Conservation (phyloP, 176 grass and related monocot genomes). For the Zizania latifolia region DNA sequence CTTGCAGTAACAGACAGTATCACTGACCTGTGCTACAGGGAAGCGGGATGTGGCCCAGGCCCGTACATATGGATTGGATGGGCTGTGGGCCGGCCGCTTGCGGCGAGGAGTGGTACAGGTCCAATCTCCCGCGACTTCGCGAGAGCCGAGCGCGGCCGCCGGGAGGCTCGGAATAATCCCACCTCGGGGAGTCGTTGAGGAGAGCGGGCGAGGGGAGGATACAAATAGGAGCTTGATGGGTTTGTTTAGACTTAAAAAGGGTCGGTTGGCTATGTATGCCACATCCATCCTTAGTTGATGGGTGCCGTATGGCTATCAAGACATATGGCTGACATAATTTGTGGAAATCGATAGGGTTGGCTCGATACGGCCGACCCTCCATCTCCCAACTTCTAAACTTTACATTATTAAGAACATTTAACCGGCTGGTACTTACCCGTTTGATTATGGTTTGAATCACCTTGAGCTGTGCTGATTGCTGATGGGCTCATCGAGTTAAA, state of each 20-base stretch:
- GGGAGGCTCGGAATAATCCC: conserved; percentile 21
- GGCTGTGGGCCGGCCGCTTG: background rate
- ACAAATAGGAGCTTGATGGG: background rate
- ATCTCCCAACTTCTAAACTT: too few species aligned
- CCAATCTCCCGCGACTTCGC: background rate
- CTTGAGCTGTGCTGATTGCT: too few species aligned
- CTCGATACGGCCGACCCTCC: conserved; percentile 75
- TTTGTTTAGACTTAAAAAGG: background rate
- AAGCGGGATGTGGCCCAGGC: background rate
- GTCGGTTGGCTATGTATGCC: conserved; percentile 86
- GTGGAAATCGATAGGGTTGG: conserved; percentile 58
- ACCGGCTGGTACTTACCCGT: too few species aligned
- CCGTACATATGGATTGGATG: too few species aligned
- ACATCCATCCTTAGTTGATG: conserved; percentile 59
- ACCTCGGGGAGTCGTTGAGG: background rate
- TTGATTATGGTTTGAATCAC: too few species aligned
- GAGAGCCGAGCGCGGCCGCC: too few species aligned
- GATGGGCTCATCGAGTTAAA: too few species aligned
- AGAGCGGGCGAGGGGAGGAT: background rate
- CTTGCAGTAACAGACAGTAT: background rate
- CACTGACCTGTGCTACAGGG: background rate
- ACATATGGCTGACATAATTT: conserved; percentile 99
- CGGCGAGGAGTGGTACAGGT: too few species aligned
- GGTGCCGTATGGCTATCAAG: conserved; percentile 99
- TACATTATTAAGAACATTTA: too few species aligned